Base-by-base conservation (phyloP, 164 flowering plant species). In the Vitis riparia region DNA sequence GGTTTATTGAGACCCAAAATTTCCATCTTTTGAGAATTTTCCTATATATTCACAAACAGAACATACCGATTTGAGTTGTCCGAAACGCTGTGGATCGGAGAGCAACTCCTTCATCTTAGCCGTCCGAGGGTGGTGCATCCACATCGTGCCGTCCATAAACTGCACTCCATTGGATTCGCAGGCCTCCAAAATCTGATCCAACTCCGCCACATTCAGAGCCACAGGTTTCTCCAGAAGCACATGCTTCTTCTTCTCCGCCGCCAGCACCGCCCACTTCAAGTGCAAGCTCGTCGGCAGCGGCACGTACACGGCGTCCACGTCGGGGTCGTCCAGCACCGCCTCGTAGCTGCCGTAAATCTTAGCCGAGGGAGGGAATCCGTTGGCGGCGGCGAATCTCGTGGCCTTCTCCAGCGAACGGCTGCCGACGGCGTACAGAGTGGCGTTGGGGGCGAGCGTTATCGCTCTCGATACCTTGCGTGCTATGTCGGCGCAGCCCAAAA, bases 71-170 rank as follows among this genome's bases (percentile, higher is more conserved):
- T 44, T 56, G 12, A 82, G 55, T 27, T 69, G 55, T 13, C 87
- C 83, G 17, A 82, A 75, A 13, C 32, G 73, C 10, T 67, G 19
- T 1, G 68, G 3, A 66, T 77, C 72, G 0, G 70, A 62, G n/a
- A 86, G 69, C 19, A 79, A 32, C 57, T 77, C 76, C 68, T 69
- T 62, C 77, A 86, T 77, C 48, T 70, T 70, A 8, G 57, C 16
- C 51, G 79, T 82, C 69, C 87, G 73, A 0, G 86, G 86, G 58
- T 85, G 88, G 50, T 83, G 86, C 63, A 77, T 5, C 88, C 88
- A 85, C 83, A 83, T 83, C n/a, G 78, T 68, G 1, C 85, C 83
- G 68, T 85, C 88, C 86, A 85, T 83, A 73, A 85, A 81, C 62
- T 85, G 88, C 14, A 81, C 85, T 3, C 82, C 85, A 61, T 79